Conservation (phyloP, 2,329 filamentous ascomycete genomes). For the Neofusicoccum sp. region DNA sequence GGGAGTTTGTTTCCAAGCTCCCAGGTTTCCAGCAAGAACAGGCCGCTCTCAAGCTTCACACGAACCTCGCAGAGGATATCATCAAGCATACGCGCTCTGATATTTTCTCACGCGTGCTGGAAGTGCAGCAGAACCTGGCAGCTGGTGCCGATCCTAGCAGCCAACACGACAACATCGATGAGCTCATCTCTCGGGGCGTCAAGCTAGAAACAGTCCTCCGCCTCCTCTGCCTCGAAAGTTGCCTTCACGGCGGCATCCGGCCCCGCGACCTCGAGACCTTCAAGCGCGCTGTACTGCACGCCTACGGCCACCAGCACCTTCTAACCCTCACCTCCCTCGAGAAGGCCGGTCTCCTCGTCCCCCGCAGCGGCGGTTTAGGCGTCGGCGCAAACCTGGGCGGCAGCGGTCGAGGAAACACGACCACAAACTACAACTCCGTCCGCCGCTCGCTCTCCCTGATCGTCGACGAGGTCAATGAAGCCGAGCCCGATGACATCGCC, state of each 20-base stretch:
- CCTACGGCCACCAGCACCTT: slow-evolving; percentile 92
- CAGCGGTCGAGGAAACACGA: slow-evolving; percentile 39
- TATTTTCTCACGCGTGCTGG: slow-evolving; percentile 80
- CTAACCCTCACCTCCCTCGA: slow-evolving; percentile 86
- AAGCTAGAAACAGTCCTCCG: slow-evolving; percentile 79
- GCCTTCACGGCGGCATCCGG: slow-evolving; percentile 82
- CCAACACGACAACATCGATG: slow-evolving; percentile 87
- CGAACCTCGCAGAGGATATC: slow-evolving; percentile 88
- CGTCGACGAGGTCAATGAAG: slow-evolving; percentile 94
- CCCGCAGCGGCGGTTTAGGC: slow-evolving; percentile 41
- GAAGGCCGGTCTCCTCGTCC: slow-evolving; percentile 81
- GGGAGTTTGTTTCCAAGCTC: slow-evolving; percentile 91
- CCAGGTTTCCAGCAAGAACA: slow-evolving; percentile 92
- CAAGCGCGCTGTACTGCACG: slow-evolving; percentile 81
- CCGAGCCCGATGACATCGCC: slow-evolving; percentile 90
- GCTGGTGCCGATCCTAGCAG: slow-evolving; percentile 84
- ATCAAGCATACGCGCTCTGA: slow-evolving; percentile 90
- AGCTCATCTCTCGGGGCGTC: slow-evolving; percentile 85
- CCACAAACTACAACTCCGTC: slow-evolving; percentile 75
- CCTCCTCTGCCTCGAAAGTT: slow-evolving; percentile 86
- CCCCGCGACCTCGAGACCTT: slow-evolving; percentile 87
- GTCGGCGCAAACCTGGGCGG: slow-evolving; percentile 44
- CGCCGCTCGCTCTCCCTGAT: slow-evolving; percentile 85
- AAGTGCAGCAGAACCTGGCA: slow-evolving; percentile 93
- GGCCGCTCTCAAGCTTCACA: slow-evolving; percentile 87